Percentiles rank a stretch among this genome's conserved stretches.
phyloP scores from a whole-genome alignment of 352 stramenopile genomes.

The Aphanomyces stellatus region DNA sequence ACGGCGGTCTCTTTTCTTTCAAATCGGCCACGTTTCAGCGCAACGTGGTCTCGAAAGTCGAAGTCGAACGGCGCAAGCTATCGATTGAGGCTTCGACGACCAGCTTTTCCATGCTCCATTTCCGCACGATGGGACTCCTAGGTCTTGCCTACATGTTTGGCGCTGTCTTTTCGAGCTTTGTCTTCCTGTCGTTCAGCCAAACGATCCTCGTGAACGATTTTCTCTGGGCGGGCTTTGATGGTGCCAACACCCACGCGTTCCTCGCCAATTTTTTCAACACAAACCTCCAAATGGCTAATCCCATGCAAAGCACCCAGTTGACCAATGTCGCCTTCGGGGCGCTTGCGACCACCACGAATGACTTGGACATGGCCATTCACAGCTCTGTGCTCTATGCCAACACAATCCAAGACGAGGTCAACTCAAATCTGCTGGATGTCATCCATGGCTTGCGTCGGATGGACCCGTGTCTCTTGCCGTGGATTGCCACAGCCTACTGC shows the following conservation, averaged over 20 bases:
- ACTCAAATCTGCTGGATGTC: background rate
- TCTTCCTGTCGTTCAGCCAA: background rate
- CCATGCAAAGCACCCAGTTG: background rate
- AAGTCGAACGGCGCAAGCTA: too few species aligned
- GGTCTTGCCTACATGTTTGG: background rate
- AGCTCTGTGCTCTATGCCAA: background rate
- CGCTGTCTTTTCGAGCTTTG: background rate
- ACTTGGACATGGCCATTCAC: background rate
- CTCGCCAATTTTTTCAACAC: constrained; percentile 7
- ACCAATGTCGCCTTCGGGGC: background rate
- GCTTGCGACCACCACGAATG: background rate
- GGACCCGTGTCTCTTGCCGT: background rate
- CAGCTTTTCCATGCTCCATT: background rate
- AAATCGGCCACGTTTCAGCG: too few species aligned
- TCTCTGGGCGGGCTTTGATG: constrained; percentile 3
- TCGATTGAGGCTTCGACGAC: background rate
- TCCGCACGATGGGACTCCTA: background rate
- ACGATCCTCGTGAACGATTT: constrained; percentile 9
- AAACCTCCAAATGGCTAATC: background rate
- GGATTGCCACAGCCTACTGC: constrained; percentile 8
- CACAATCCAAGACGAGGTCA: constrained; percentile 9
- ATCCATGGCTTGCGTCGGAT: background rate
- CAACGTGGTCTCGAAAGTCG: too few species aligned
- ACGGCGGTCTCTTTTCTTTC: too few species aligned
- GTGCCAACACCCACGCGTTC: constrained; percentile 5